Evolutionary conservation across 768 basidiomycete genomes (phyloP).

Genomic region (Amanita molliuscula): DNA sequence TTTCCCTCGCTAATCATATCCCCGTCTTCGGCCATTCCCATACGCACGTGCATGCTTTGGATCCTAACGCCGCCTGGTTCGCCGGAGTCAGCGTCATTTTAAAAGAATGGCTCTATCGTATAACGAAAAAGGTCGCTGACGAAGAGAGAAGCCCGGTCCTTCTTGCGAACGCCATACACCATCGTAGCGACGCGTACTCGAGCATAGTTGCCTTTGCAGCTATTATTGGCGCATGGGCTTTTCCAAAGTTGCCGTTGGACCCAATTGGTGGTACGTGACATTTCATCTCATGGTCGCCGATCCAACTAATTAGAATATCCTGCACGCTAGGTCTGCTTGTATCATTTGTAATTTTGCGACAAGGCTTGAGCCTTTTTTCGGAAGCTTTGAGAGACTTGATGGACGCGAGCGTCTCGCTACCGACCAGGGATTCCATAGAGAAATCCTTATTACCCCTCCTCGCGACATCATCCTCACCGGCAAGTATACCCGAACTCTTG

Average conservation of each 20-base stretch:
- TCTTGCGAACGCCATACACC: constrained; percentile 93
- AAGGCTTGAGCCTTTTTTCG: constrained; percentile 57
- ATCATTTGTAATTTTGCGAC: constrained; percentile 80
- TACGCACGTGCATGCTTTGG: constrained; percentile 51
- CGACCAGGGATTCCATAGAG: constrained; percentile 42
- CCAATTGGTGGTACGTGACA: constrained; percentile 76
- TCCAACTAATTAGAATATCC: not conserved
- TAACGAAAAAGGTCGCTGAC: constrained; percentile 83
- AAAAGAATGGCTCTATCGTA: constrained; percentile 91
- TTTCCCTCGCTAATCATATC: constrained; percentile 43
- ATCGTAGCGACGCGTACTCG: constrained; percentile 94
- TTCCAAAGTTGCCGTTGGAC: constrained; percentile 82
- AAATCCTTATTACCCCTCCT: constrained; percentile 44
- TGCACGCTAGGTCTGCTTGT: constrained; percentile 58
- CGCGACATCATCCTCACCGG: constrained; percentile 9
- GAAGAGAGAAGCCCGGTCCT: constrained; percentile 88
- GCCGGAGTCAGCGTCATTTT: constrained; percentile 68
- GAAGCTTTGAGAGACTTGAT: constrained; percentile 76
- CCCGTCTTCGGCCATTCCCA: constrained; percentile 47
- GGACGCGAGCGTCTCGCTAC: constrained; percentile 65
- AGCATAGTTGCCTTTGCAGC: constrained; percentile 86
- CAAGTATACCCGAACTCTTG: constrained; percentile 24
- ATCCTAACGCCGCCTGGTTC: constrained; percentile 97
- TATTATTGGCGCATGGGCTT: constrained; percentile 82
- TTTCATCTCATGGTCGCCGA: constrained; percentile 2